Conservation (phyloP, 768 basidiomycete genomes). For the Lactifluus echinatus region DNA sequence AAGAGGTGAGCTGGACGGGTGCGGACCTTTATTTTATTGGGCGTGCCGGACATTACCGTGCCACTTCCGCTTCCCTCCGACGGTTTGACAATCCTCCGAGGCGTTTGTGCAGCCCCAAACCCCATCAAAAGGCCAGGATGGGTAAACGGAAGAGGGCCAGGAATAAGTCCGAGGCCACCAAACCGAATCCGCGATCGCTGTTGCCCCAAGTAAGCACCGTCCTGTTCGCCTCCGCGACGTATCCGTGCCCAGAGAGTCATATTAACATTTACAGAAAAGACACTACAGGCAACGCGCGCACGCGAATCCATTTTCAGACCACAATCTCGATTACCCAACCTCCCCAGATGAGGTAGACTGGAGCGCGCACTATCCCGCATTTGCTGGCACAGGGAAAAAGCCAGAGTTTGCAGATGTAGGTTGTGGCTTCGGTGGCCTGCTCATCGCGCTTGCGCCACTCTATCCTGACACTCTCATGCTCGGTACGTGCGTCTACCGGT, state of each 20-base stretch:
- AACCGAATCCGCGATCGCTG: conserved; percentile 21
- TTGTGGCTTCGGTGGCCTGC: conserved; percentile 93
- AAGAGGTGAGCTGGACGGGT: neutral
- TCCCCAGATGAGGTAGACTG: conserved; percentile 75
- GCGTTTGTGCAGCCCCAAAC: neutral
- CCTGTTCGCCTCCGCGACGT: conserved; percentile 4
- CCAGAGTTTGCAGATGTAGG: conserved; percentile 97
- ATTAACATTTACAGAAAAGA: conserved; percentile 48
- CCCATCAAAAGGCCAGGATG: conserved; percentile 19
- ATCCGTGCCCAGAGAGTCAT: neutral
- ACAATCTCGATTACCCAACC: conserved; percentile 79
- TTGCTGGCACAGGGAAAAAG: conserved; percentile 43
- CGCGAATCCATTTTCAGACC: conserved; percentile 82
- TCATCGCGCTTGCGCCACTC: conserved; percentile 80
- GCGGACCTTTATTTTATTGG: neutral
- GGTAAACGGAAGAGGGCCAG: conserved; percentile 26
- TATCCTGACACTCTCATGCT: conserved; percentile 92
- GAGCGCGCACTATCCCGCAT: conserved; percentile 74
- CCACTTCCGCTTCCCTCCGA: conserved; percentile 10
- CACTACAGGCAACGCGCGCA: conserved; percentile 80
- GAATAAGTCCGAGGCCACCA: conserved; percentile 4
- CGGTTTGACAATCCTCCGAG: conserved; percentile 1
- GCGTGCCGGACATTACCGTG: neutral
- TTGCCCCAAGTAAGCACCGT: conserved; percentile 27
- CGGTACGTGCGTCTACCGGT: conserved; percentile 44